Evolutionary conservation across 495 filamentous ascomycete species (phyloP).

Genomic region (Penicillium paradoxum): DNA sequence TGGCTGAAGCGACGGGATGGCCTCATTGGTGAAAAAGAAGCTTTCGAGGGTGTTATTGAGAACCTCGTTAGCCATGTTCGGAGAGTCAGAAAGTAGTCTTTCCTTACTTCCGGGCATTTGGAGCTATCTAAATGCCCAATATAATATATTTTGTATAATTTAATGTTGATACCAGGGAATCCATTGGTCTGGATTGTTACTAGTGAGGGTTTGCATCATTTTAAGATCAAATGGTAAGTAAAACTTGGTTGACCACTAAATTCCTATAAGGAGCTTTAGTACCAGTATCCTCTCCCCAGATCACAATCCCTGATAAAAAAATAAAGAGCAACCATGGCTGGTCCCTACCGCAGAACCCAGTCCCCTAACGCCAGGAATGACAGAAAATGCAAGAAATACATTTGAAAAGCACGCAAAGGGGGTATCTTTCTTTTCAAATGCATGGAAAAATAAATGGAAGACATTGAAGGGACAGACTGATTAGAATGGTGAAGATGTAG

Average conservation of each 20-base stretch:
- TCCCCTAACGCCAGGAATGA: background rate
- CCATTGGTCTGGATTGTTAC: slow-evolving; percentile 1
- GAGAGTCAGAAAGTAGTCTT: slow-evolving; percentile 66
- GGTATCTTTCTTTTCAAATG: slow-evolving; percentile 16
- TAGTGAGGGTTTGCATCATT: background rate
- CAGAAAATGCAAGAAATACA: background rate
- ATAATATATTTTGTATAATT: slow-evolving; percentile 22
- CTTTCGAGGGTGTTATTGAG: slow-evolving; percentile 97
- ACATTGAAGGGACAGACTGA: background rate
- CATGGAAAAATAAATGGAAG: slow-evolving; percentile 1
- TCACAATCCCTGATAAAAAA: background rate
- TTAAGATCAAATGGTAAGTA: background rate
- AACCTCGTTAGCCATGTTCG: slow-evolving; percentile 93
- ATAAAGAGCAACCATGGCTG: background rate
- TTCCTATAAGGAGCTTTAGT: background rate
- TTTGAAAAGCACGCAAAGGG: background rate
- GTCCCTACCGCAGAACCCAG: background rate
- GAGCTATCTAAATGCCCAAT: slow-evolving; percentile 7
- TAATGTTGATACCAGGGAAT: slow-evolving; percentile 17
- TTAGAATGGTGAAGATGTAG: background rate
- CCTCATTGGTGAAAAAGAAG: slow-evolving; percentile 83
- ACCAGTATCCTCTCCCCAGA: background rate
- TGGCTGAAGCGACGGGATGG: slow-evolving; percentile 84
- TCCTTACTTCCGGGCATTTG: background rate
- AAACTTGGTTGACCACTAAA: background rate